A percentile compares a stretch with the other conserved stretches of the same genome.
These are phyloP conservation scores for Candida sojae DNA, from an alignment of 1,139 yeast species.

Conservation along the genomic window DNA sequence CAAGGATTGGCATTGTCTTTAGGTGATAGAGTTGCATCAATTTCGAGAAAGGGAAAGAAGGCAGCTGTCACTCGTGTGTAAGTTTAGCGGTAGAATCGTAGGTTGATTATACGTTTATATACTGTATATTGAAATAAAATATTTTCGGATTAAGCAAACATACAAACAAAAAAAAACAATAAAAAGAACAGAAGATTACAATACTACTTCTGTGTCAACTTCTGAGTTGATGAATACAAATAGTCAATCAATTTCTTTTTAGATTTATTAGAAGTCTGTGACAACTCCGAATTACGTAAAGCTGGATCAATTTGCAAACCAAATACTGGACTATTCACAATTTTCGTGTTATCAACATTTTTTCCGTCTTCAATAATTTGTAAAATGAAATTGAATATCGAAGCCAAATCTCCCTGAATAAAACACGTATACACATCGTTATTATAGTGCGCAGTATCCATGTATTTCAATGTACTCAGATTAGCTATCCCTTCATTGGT, in stretches of 20 bases:
- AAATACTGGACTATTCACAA: constrained; percentile 21
- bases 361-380: constrained; percentile 8
- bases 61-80: constrained; percentile 25
- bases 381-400: constrained; percentile 16
- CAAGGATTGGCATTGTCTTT: constrained; percentile 94
- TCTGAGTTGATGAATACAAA: constrained; percentile 10
- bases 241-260: constrained; percentile 16
- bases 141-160: too few relatives aligned
- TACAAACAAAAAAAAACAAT: not conserved
- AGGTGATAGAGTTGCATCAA: constrained; percentile 90
- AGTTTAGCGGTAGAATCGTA: not conserved
- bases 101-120: too few relatives aligned
- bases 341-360: constrained; percentile 16
- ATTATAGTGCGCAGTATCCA: constrained; percentile 12
- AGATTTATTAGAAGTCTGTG: constrained; percentile 16
- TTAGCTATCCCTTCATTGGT: not conserved
- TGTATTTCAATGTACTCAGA: constrained; percentile 10
- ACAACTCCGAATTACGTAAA: constrained; percentile 24
- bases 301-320: constrained; percentile 29
- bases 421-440: constrained; percentile 13
- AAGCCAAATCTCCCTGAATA: constrained; percentile 23
- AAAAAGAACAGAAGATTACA: too few relatives aligned
- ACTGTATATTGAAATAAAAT: too few relatives aligned
- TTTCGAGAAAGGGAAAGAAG: constrained; percentile 55
- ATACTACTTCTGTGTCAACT: not conserved